phyloP scores from a whole-genome alignment of 345 rosid species.

The Heritiera fomes region DNA sequence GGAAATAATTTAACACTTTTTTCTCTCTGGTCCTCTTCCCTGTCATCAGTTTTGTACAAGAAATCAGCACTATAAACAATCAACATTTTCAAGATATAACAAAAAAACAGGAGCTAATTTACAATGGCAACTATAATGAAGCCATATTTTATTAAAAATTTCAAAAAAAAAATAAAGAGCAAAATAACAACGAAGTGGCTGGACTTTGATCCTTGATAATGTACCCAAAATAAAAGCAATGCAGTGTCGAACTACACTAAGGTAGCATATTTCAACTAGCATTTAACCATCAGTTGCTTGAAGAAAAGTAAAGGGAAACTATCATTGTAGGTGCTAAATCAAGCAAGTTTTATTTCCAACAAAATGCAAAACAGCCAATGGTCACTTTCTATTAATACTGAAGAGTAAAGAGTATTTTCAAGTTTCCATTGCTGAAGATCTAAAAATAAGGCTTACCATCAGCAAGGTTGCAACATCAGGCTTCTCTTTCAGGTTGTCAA shows the following conservation, averaged over 20 bases:
- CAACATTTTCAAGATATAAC: background rate
- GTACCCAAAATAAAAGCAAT: slow-evolving; percentile 1
- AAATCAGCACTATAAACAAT: background rate
- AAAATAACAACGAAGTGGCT: background rate
- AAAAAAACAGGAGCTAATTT: background rate
- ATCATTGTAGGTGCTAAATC: background rate
- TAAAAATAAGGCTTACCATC: slow-evolving; percentile 19
- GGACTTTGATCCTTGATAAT: background rate
- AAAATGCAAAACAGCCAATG: background rate
- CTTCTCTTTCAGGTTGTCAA: too few relatives aligned
- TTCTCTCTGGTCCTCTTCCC: slow-evolving; percentile 4
- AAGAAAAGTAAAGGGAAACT: background rate
- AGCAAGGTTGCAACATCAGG: too few relatives aligned
- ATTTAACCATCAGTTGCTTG: background rate
- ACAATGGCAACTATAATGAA: background rate
- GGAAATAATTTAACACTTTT: background rate
- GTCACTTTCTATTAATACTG: background rate
- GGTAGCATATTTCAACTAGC: background rate
- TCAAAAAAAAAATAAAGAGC: background rate
- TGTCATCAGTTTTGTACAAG: background rate
- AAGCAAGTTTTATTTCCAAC: background rate
- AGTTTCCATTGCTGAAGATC: background rate
- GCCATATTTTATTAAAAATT: background rate
- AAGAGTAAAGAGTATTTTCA: background rate
- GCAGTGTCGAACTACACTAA: background rate